Evolutionary conservation across 176 grass and related monocot species (phyloP).

Genomic region (Aegilops bicornis): DNA sequence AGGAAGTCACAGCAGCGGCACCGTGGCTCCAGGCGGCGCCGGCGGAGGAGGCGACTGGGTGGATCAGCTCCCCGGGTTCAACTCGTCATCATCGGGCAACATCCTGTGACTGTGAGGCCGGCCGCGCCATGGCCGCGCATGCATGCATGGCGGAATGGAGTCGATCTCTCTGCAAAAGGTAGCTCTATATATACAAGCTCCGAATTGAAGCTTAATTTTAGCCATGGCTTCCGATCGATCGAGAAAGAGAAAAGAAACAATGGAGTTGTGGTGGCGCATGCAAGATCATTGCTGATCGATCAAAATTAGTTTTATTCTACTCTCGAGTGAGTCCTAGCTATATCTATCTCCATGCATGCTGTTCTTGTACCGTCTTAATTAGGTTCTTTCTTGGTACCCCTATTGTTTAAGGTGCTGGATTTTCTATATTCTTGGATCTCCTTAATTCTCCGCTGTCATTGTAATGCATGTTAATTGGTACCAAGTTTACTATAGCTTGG

Average conservation of each 20-base stretch:
- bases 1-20: neutral
- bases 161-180: constrained; percentile 29
- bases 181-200: constrained; percentile 44
- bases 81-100: constrained; percentile 69
- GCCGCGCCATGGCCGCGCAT: neutral
- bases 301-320: neutral
- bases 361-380: constrained; percentile 17
- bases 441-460: neutral
- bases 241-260: constrained; percentile 32
- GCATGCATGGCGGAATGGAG: neutral
- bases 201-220: constrained; percentile 83
- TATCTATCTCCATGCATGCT: constrained; percentile 21
- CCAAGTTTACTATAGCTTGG: constrained; percentile 31
- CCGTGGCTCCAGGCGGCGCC: neutral
- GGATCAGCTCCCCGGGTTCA: constrained; percentile 66
- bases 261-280: constrained; percentile 39
- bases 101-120: constrained; percentile 42
- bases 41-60: constrained; percentile 24
- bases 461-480: constrained; percentile 28
- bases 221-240: constrained; percentile 53
- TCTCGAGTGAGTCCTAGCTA: constrained; percentile 17
- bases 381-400: constrained; percentile 2
- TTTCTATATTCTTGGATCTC: constrained; percentile 43
- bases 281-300: constrained; percentile 21
- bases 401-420: neutral